Evolutionary conservation across 169 alveolate genomes (phyloP).

Genomic region (Eimeria sp.): DNA sequence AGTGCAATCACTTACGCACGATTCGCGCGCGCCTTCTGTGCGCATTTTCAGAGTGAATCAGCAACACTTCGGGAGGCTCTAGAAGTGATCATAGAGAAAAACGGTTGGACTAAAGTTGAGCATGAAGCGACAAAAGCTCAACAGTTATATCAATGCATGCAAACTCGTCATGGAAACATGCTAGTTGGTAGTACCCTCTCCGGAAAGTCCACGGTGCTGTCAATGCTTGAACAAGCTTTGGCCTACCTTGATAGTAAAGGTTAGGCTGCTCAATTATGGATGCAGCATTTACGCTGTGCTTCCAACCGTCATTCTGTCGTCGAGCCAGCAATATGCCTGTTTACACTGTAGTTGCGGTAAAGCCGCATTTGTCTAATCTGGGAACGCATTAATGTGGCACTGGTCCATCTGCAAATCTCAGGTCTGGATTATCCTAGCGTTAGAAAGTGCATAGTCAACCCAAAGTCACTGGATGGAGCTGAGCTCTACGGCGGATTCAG

Average conservation of each 20-base stretch:
- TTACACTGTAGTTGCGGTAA: neutral
- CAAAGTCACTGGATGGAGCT: slow-evolving; percentile 94
- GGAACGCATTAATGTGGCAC: neutral
- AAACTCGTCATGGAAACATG: slow-evolving; percentile 98
- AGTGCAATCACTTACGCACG: neutral
- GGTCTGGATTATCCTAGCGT: slow-evolving; percentile 47
- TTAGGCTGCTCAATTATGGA: neutral
- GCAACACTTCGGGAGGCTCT: slow-evolving; percentile 88
- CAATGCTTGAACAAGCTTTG: slow-evolving; percentile 88
- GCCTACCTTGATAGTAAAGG: slow-evolving; percentile 89
- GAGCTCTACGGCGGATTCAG: slow-evolving; percentile 95
- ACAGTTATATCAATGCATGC: slow-evolving; percentile 95
- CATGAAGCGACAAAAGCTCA: slow-evolving; percentile 84
- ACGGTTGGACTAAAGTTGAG: slow-evolving; percentile 84
- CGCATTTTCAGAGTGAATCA: slow-evolving; percentile 64
- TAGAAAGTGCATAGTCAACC: slow-evolving; percentile 93
- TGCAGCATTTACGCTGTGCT: neutral
- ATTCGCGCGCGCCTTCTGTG: neutral
- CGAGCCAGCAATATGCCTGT: too few relatives aligned
- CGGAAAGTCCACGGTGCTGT: slow-evolving; percentile 96
- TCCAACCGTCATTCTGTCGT: neutral
- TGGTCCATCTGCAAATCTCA: neutral
- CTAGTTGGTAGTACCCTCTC: slow-evolving; percentile 98
- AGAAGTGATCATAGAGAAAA: slow-evolving; percentile 83
- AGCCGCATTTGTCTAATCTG: neutral